Conservation (phyloP, 768 basidiomycete genomes). For the Phanerodontia chrysosporium region DNA sequence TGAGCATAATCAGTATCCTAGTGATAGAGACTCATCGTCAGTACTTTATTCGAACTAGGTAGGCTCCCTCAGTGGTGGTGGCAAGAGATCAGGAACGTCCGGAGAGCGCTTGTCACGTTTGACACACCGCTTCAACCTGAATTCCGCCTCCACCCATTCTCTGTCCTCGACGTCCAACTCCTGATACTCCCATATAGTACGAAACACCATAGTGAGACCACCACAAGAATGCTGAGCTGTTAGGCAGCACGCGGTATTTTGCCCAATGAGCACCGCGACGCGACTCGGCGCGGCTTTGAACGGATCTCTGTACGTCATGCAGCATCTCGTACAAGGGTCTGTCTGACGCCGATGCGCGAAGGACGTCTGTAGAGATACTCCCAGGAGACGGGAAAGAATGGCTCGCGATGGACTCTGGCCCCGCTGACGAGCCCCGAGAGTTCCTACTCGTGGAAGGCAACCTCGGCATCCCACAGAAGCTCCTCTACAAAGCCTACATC, state of each 20-base stretch:
- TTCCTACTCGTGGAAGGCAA: conserved; percentile 56
- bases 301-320: conserved; percentile 4
- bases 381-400: conserved; percentile 54
- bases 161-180: not conserved
- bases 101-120: too few species aligned
- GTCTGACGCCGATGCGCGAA: not conserved
- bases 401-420: conserved; percentile 29
- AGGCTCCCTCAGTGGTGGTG: too few species aligned
- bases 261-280: not conserved
- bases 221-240: not conserved
- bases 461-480: conserved; percentile 61
- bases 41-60: too few species aligned
- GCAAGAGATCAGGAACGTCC: too few species aligned
- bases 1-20: too few species aligned
- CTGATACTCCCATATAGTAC: not conserved
- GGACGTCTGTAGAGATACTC: conserved; percentile 51
- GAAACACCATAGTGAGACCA: not conserved
- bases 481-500: conserved; percentile 49
- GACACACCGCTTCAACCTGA: not conserved
- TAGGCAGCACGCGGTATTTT: not conserved
- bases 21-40: too few species aligned
- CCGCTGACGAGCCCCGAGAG: conserved; percentile 4
- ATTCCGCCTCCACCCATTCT: not conserved
- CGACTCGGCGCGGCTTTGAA: conserved; percentile 4
- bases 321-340: not conserved